Evolutionary conservation across 805 yeast genomes (phyloP), one percentile per base, ranked within the genome.

Genomic region (Saccharomycopsis fibuligera): DNA sequence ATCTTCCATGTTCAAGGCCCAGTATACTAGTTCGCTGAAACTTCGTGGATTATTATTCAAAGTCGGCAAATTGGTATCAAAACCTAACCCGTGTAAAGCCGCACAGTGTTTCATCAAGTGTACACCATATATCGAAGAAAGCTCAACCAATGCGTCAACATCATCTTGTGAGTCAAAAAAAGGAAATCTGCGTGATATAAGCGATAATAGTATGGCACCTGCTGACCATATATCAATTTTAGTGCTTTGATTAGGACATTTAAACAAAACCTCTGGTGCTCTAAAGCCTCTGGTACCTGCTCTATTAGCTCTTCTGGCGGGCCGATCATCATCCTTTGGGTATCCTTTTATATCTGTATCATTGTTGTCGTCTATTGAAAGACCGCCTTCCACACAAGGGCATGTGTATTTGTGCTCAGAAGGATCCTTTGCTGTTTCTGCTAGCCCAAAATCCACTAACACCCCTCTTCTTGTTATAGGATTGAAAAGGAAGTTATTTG

Each of bases 251-350:
- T 85, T 80, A 1, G 85, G 76, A 64, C 97, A 89, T 62, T 87
- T 88, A 65, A 88, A 74, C 47, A 90, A 68, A 3, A 89, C 96
- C 62, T 89, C 97, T 0, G 96, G 96, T 0, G 97, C 96, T 57
- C 97, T 73, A 60, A 89, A 89, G 0, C 97, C 97, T 57, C 97
- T 73, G 1, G 97, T 89, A 6, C 97, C 97, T 16, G 99, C 99
- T 58, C 99, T 79, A 60, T 93, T 93, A 0, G 98, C 98, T 49
- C 99, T 75, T 58, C 96, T 75, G 1, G 93, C 86, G 0, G 95
- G 85, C 57, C 98, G 73, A 44, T 78, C 78, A 67, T 93, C 99
- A 58, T 86, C 86, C 61, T 87, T 88, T 8, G 89, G 84, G 60
- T 86, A 88, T 1, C 96, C 91, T 64, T 74, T 70, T 10, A 73